phyloP scores from a whole-genome alignment of 768 basidiomycete species.

The Lactarius vividus region DNA sequence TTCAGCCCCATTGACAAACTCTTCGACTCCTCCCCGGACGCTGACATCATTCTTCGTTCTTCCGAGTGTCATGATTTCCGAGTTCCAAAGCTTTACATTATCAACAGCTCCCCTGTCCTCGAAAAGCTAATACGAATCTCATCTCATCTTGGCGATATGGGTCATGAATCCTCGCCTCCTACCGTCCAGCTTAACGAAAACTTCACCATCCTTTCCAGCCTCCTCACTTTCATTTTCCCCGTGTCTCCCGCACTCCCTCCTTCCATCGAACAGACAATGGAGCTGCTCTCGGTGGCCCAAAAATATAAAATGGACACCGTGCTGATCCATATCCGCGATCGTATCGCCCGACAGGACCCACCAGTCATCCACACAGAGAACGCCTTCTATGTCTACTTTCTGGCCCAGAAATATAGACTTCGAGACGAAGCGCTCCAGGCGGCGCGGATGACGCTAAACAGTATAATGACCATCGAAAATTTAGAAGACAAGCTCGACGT shows the following conservation, averaged over 20 bases:
- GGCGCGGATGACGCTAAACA: neutral
- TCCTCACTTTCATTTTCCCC: neutral
- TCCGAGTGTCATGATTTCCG: neutral
- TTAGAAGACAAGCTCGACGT: neutral
- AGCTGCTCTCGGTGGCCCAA: conserved; percentile 1
- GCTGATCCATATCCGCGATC: conserved; percentile 1
- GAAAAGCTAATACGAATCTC: neutral
- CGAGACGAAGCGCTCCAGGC: neutral
- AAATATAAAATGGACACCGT: conserved; percentile 4
- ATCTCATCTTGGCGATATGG: neutral
- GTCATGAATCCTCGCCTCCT: neutral
- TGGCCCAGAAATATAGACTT: conserved; percentile 5
- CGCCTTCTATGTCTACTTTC: conserved; percentile 3
- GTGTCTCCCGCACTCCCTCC: neutral
- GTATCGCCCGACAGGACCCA: neutral
- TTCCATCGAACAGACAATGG: neutral
- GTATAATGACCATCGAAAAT: neutral
- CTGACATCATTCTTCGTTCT: neutral
- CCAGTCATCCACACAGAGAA: neutral
- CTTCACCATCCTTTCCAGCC: neutral
- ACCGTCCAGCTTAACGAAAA: neutral
- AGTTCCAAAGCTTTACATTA: neutral
- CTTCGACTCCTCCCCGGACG: neutral
- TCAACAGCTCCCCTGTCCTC: conserved; percentile 14
- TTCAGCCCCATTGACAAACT: neutral